These are phyloP conservation scores for Pyracantha coccinea DNA, from an alignment of 331 rosid species.

Conservation along the genomic window DNA sequence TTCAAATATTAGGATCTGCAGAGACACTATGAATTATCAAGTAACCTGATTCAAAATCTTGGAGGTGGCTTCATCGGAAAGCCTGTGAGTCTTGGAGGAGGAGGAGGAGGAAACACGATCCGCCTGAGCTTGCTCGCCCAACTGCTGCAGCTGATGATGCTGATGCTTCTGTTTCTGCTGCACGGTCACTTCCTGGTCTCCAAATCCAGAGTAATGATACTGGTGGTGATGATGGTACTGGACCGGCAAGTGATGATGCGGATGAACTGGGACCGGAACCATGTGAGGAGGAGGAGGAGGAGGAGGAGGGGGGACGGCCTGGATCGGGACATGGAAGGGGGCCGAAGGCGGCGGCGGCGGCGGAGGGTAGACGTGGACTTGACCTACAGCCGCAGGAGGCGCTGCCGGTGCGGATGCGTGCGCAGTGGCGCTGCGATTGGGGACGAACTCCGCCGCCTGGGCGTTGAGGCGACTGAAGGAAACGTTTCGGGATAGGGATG, in stretches of 20 bases:
- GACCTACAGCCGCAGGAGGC: constrained; percentile 18
- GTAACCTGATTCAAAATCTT: constrained; percentile 83
- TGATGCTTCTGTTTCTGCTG: constrained; percentile 12
- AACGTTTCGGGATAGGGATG: constrained; percentile 39
- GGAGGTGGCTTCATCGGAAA: constrained; percentile 54
- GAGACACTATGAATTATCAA: not conserved
- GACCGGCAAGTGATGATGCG: constrained; percentile 30
- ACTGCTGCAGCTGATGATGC: constrained; percentile 2
- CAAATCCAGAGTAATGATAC: constrained; percentile 31
- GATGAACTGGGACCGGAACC: constrained; percentile 24
- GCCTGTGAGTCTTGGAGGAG: constrained; percentile 40
- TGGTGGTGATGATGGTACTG: constrained; percentile 45
- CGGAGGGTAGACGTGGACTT: constrained; percentile 39
- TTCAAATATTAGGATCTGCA: not conserved
- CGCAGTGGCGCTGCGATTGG: constrained; percentile 35
- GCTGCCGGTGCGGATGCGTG: constrained; percentile 41
- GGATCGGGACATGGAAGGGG: constrained; percentile 44
- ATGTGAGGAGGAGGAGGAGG: constrained; percentile 30
- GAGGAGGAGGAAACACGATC: constrained; percentile 33
- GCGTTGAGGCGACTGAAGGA: constrained; percentile 90
- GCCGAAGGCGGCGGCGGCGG: constrained; percentile 28
- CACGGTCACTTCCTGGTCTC: constrained; percentile 28
- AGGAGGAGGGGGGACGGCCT: constrained; percentile 2
- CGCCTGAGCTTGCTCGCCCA: constrained; percentile 19
- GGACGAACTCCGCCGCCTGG: constrained; percentile 75